phyloP scores from a whole-genome alignment of 129 eudicot species.

The Pseudognaphalium luteoalbum region DNA sequence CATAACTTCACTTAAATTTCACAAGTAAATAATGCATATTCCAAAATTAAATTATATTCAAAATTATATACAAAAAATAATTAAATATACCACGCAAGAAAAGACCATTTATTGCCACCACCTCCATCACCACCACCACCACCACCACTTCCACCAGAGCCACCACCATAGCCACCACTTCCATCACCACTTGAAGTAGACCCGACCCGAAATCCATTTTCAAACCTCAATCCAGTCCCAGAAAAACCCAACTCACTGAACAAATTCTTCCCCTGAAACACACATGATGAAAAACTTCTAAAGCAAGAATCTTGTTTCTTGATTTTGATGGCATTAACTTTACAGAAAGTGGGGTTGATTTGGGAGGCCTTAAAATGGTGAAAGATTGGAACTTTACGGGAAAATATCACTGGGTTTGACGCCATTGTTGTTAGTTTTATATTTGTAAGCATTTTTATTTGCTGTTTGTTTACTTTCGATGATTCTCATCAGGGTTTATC shows the following conservation, averaged over 20 bases:
- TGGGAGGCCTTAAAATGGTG: conserved; percentile 17
- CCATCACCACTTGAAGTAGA: conserved; percentile 40
- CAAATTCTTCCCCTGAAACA: conserved; percentile 1
- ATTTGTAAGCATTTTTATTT: conserved; percentile 12
- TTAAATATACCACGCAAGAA: conserved; percentile 52
- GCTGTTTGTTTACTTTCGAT: not conserved
- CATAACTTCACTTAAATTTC: not conserved
- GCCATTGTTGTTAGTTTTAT: conserved; percentile 37
- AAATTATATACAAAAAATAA: not conserved
- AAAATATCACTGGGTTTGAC: conserved; percentile 28
- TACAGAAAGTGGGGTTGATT: conserved; percentile 22
- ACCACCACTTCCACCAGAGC: conserved; percentile 34
- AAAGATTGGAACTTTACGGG: conserved; percentile 34
- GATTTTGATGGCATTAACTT: conserved; percentile 20
- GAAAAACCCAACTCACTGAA: conserved; percentile 26
- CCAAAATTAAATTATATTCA: not conserved
- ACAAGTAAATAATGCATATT: conserved; percentile 5
- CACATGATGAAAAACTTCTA: conserved; percentile 30
- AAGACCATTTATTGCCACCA: conserved; percentile 51
- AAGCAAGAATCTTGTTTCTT: conserved; percentile 18
- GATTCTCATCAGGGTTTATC: conserved; percentile 30
- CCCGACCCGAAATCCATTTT: conserved; percentile 11
- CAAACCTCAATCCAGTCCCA: conserved; percentile 30
- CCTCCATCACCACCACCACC: conserved; percentile 33
- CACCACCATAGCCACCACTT: conserved; percentile 38